Conservation (phyloP, 73 alveolate species). For the Paramecium sexaurelia region DNA sequence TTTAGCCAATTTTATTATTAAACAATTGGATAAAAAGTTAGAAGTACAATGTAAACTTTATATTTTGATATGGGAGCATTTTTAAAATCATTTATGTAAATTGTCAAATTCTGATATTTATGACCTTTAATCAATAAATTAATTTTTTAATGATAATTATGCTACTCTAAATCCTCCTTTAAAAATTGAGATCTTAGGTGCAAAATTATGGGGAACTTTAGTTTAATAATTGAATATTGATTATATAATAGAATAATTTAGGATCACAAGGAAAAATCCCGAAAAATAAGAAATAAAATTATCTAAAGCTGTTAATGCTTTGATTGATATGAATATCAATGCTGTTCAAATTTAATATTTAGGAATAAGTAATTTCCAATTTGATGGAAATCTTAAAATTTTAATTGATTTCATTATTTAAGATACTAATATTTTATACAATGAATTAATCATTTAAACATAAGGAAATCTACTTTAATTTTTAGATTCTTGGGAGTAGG, state of each 20-base stretch:
- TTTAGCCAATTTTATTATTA: background rate
- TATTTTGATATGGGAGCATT: slow-evolving; percentile 6
- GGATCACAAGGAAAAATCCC: background rate
- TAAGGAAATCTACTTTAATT: background rate
- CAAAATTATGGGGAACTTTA: background rate
- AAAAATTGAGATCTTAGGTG: background rate
- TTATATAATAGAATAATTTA: background rate
- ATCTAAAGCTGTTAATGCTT: background rate
- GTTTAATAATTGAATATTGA: background rate
- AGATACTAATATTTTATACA: background rate
- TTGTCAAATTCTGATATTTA: background rate
- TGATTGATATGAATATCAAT: background rate
- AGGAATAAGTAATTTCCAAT: background rate
- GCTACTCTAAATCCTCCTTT: background rate
- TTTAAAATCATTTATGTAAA: background rate
- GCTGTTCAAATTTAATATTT: background rate
- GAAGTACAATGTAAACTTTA: background rate
- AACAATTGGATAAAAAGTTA: background rate
- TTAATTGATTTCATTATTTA: background rate
- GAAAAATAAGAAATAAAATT: background rate
- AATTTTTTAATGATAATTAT: background rate
- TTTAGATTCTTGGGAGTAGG: background rate
- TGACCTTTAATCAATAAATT: background rate
- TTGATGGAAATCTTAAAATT: background rate
- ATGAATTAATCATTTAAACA: background rate